Evolutionary conservation across 2,329 filamentous ascomycete species (phyloP).

Genomic region (Fusarium nematophilum): DNA sequence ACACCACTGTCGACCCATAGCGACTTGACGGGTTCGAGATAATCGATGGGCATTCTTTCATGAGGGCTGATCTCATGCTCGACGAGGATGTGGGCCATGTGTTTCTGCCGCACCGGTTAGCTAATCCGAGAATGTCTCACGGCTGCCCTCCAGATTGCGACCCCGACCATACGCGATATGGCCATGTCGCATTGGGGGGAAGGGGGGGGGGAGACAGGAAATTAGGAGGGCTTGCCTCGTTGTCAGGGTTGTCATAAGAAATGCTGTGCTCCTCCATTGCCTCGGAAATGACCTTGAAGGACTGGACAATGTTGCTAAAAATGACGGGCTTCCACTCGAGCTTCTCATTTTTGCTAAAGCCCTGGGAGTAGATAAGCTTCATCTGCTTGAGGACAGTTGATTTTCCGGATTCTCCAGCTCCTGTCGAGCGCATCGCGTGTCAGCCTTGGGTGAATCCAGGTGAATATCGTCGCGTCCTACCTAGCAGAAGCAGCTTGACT

Average conservation of each 20-base stretch:
- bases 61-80: constrained; percentile 86
- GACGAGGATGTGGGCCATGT: constrained; percentile 80
- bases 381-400: constrained; percentile 99
- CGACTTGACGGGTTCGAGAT: constrained; percentile 81
- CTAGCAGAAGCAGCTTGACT: constrained; percentile 92
- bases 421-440: constrained; percentile 57
- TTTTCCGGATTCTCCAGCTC: constrained; percentile 90
- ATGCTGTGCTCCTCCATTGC: constrained; percentile 90
- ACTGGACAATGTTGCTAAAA: constrained; percentile 93
- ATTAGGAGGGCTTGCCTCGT: constrained; percentile 70
- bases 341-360: constrained; percentile 89
- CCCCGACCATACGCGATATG: neutral
- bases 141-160: constrained; percentile 4
- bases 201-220: constrained; percentile 2
- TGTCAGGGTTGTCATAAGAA: constrained; percentile 80
- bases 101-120: constrained; percentile 68
- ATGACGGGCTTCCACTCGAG: constrained; percentile 95
- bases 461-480: constrained; percentile 58
- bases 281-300: constrained; percentile 89
- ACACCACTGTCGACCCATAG: constrained; percentile 89
- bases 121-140: constrained; percentile 44
- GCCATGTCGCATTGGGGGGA: constrained; percentile 1
- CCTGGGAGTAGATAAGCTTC: constrained; percentile 95
- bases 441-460: constrained; percentile 12
- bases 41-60: constrained; percentile 82